Evolutionary conservation across 164 flowering plant genomes (phyloP).

Genomic region (Litsea cubeba): DNA sequence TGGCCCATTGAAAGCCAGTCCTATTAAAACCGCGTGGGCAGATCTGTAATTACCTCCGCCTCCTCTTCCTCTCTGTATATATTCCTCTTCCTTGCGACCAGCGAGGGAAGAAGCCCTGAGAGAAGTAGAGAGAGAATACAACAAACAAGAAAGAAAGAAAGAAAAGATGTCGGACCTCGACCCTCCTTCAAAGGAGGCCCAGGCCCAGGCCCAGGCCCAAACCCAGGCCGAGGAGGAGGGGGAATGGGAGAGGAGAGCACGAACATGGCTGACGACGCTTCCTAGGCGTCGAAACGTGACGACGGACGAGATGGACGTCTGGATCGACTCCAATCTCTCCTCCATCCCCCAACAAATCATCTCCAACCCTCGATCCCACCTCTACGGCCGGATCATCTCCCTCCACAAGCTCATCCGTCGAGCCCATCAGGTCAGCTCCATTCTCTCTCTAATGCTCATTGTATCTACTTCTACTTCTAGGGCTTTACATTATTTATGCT

Average conservation of each 20-base stretch:
- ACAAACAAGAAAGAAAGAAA: not conserved
- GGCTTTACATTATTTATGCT: no score
- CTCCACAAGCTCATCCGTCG: slow-evolving; percentile 21
- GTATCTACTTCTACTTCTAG: not conserved
- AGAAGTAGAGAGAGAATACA: no score
- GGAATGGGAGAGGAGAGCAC: slow-evolving; percentile 51
- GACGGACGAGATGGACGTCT: slow-evolving; percentile 47
- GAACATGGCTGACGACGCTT: slow-evolving; percentile 48
- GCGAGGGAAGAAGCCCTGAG: no score
- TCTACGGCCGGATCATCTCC: slow-evolving; percentile 34
- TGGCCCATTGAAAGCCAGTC: no score
- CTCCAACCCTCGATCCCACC: slow-evolving; percentile 35
- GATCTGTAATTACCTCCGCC: no score
- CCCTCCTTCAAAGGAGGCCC: no score
- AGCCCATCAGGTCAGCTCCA: slow-evolving; percentile 8
- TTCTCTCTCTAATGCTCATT: not conserved
- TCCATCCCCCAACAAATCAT: slow-evolving; percentile 37
- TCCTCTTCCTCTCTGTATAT: no score
- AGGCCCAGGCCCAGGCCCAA: no score
- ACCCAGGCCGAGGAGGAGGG: not conserved
- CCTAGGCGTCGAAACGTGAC: slow-evolving; percentile 40
- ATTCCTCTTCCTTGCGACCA: no score
- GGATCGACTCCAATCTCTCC: slow-evolving; percentile 41
- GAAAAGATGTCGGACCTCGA: not conserved
- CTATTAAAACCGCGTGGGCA: no score